Conservation (phyloP, 2,329 filamentous ascomycete species). For the Talaromyces pinophilus region DNA sequence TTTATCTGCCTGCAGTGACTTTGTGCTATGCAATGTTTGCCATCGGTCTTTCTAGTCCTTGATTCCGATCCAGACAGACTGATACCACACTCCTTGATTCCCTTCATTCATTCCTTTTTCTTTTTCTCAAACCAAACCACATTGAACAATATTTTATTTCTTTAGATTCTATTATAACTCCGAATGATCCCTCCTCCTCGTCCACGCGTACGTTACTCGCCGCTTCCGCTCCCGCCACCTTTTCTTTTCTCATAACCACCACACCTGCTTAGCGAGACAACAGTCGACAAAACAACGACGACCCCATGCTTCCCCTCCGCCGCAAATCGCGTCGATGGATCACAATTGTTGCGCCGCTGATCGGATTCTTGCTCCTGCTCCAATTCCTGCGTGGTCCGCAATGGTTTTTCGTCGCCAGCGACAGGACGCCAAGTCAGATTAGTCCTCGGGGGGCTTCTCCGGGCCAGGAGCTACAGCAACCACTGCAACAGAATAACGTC, state of each 20-base stretch:
- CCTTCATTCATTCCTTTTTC: conserved; percentile 14
- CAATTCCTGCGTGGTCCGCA: conserved; percentile 52
- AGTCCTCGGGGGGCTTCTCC: conserved; percentile 37
- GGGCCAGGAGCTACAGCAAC: conserved; percentile 51
- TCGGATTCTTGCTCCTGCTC: conserved; percentile 57
- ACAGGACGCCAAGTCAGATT: conserved; percentile 2
- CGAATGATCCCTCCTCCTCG: background rate
- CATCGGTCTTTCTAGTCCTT: conserved; percentile 6
- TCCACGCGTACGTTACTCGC: background rate
- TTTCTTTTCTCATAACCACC: background rate
- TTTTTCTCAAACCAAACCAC: background rate
- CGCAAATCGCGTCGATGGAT: conserved; percentile 39
- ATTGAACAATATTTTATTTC: background rate
- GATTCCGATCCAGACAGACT: background rate
- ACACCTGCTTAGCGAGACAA: background rate
- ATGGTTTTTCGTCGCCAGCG: conserved; percentile 16
- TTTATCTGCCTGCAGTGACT: background rate
- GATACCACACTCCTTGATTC: conserved; percentile 1
- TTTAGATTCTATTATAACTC: background rate
- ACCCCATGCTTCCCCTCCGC: conserved; percentile 48
- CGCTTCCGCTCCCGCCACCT: conserved; percentile 15
- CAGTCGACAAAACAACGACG: background rate
- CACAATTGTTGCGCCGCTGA: conserved; percentile 55
- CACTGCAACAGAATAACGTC: background rate
- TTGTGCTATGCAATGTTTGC: background rate